Conservation (phyloP, 2,329 filamentous ascomycete genomes). For the Aspergillus texensis region DNA sequence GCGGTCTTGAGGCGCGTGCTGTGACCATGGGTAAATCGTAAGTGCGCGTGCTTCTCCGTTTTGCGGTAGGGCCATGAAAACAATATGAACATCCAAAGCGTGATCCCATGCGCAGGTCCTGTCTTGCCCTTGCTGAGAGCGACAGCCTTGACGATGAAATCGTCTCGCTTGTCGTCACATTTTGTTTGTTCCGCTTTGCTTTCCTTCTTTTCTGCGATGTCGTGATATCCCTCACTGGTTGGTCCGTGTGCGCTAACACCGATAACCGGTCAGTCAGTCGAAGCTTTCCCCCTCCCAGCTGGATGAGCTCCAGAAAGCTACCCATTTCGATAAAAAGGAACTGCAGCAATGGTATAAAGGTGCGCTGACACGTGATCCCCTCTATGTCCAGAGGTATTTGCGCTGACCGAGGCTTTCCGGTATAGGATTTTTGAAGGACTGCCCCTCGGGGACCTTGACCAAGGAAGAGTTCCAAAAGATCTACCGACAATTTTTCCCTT, state of each 20-base stretch:
- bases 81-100: not conserved
- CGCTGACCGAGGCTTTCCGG: not conserved
- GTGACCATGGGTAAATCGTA: conserved; percentile 42
- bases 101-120: not conserved
- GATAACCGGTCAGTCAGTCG: conserved; percentile 70
- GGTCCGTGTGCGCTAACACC: not conserved
- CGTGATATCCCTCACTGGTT: not conserved
- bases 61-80: conserved; percentile 8
- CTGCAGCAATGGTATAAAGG: conserved; percentile 99
- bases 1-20: not conserved
- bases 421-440: conserved; percentile 95
- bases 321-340: conserved; percentile 99
- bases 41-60: conserved; percentile 22
- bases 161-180: not conserved
- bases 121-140: no score
- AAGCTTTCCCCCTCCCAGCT: conserved; percentile 98
- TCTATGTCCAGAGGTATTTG: not conserved
- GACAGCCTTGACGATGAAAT: not conserved
- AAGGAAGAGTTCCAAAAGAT: conserved; percentile 99
- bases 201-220: not conserved
- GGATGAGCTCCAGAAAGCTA: conserved; percentile 90
- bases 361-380: conserved; percentile 46
- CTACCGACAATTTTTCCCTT: conserved; percentile 99
- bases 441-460: conserved; percentile 91
- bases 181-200: not conserved